These are phyloP conservation scores for Trametes hirsuta DNA, from an alignment of 1,284 basidiomycete genomes.

Conservation along the genomic window DNA sequence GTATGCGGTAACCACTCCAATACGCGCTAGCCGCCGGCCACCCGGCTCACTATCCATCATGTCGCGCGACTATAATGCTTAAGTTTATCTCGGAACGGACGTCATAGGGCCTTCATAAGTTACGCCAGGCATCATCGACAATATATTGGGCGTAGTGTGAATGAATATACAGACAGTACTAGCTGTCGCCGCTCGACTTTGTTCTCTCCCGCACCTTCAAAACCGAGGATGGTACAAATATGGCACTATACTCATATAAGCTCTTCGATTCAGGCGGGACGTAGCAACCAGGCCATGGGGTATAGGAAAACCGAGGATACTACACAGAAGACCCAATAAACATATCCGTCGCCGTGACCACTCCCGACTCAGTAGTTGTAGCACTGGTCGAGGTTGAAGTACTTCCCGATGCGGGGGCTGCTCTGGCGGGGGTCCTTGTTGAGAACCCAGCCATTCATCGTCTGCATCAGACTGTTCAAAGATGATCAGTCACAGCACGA, in stretches of 20 bases:
- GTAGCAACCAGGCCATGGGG: not conserved
- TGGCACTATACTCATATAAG: not conserved
- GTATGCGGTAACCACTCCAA: too few relatives aligned
- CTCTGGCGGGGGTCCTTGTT: slow-evolving; percentile 58
- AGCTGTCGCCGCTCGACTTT: too few relatives aligned
- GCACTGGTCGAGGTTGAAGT: slow-evolving; percentile 69
- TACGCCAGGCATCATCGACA: too few relatives aligned
- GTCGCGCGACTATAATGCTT: too few relatives aligned
- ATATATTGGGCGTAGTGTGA: too few relatives aligned
- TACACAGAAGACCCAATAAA: not conserved
- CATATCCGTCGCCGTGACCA: not conserved
- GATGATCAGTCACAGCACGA: slow-evolving; percentile 29
- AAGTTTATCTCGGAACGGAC: too few relatives aligned
- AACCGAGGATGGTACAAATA: not conserved
- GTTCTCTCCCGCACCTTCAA: too few relatives aligned
- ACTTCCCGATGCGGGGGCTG: slow-evolving; percentile 58
- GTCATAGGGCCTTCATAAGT: too few relatives aligned
- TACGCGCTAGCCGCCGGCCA: too few relatives aligned
- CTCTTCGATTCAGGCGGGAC: too few relatives aligned
- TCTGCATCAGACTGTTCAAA: slow-evolving; percentile 66
- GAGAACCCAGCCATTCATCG: slow-evolving; percentile 81
- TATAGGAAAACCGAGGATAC: not conserved
- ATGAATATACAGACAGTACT: too few relatives aligned
- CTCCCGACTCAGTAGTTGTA: not conserved
- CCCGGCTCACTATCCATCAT: too few relatives aligned